Evolutionary conservation across 345 rosid genomes (phyloP).

Genomic region (Noccaea caerulescens): DNA sequence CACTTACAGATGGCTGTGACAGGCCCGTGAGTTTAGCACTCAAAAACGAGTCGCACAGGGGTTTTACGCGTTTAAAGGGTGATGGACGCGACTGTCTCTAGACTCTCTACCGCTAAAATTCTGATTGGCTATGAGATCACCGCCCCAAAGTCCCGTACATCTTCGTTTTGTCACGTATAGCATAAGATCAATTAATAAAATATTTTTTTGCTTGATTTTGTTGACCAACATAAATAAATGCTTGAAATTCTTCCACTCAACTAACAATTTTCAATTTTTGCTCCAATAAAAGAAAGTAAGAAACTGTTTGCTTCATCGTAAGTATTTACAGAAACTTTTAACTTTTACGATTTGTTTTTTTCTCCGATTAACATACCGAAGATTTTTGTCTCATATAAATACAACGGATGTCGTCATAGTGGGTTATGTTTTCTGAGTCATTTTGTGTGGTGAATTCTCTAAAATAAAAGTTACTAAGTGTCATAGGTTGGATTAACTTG

Average conservation of each 20-base stretch:
- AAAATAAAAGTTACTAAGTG: neutral
- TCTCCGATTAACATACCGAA: too few relatives aligned
- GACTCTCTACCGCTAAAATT: constrained; percentile 1
- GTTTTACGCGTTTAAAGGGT: constrained; percentile 40
- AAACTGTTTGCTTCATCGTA: neutral
- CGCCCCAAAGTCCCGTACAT: constrained; percentile 33
- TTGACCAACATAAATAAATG: constrained; percentile 35
- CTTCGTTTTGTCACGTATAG: constrained; percentile 41
- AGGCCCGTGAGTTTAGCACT: constrained; percentile 19
- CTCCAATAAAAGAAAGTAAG: neutral
- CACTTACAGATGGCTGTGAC: neutral
- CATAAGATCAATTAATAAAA: constrained; percentile 1
- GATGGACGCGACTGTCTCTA: constrained; percentile 7
- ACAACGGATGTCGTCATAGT: neutral
- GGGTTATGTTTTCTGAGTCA: neutral
- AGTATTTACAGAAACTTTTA: too few relatives aligned
- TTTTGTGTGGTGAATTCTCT: neutral
- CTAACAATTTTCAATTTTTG: too few relatives aligned
- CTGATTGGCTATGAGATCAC: constrained; percentile 30
- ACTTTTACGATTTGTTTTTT: too few relatives aligned
- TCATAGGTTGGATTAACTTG: neutral
- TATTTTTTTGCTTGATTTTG: constrained; percentile 23
- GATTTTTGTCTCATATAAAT: too few relatives aligned
- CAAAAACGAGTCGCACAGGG: constrained; percentile 25
- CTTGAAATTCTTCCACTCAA: neutral